Percentiles rank a stretch among this genome's conserved stretches.
phyloP scores from a whole-genome alignment of 2,329 filamentous ascomycete genomes.

The Paecilomyces fulvus region DNA sequence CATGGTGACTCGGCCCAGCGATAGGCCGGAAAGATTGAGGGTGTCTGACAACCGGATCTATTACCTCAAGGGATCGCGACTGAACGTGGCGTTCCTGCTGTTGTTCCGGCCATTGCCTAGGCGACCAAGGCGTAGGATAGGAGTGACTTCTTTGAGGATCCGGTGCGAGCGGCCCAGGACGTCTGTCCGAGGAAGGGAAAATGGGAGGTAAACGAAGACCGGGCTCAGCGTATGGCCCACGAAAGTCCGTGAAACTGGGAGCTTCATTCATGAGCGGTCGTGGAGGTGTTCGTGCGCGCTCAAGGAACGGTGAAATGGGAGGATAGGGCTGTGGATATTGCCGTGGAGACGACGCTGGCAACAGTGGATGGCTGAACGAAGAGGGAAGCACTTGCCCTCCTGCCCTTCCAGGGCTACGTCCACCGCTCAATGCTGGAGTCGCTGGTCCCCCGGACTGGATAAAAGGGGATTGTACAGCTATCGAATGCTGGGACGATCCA shows the following conservation, averaged over 20 bases:
- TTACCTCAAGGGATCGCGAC: slow-evolving; percentile 13
- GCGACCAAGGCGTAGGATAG: slow-evolving; percentile 20
- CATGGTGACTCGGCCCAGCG: background rate
- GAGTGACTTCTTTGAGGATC: slow-evolving; percentile 26
- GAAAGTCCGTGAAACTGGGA: slow-evolving; percentile 15
- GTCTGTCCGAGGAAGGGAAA: slow-evolving; percentile 20
- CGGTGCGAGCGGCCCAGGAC: slow-evolving; percentile 11
- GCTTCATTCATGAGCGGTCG: slow-evolving; percentile 19
- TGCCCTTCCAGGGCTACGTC: slow-evolving; percentile 12
- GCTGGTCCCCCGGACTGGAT: slow-evolving; percentile 3
- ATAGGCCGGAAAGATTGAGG: slow-evolving; percentile 3
- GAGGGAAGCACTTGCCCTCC: slow-evolving; percentile 22
- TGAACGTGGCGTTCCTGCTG: slow-evolving; percentile 14
- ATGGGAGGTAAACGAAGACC: slow-evolving; percentile 30
- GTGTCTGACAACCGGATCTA: slow-evolving; percentile 17
- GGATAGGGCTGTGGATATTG: slow-evolving; percentile 22
- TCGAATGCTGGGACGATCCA: slow-evolving; percentile 17
- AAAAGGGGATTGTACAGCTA: slow-evolving; percentile 8
- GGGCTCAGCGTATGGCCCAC: slow-evolving; percentile 23
- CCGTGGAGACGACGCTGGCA: slow-evolving; percentile 23
- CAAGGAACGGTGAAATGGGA: slow-evolving; percentile 20
- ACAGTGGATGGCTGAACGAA: slow-evolving; percentile 15
- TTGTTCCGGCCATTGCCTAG: slow-evolving; percentile 14
- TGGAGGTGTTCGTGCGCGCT: slow-evolving; percentile 13
- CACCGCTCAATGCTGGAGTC: slow-evolving; percentile 16